Conservation (phyloP, 306 rosid species). For the Cucurbita moschata region DNA sequence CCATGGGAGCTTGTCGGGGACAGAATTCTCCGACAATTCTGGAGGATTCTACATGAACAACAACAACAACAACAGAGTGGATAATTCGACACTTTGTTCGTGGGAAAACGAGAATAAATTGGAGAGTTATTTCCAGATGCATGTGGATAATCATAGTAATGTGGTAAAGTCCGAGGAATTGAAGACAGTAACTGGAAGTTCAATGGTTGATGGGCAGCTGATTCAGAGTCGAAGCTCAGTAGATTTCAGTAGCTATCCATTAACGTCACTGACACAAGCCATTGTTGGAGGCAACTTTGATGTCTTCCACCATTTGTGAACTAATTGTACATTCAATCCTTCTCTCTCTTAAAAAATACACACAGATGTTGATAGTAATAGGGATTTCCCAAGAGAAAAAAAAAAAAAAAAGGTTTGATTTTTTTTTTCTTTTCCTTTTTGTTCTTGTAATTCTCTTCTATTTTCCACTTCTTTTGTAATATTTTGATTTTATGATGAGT, state of each 20-base stretch:
- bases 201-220: slow-evolving; percentile 33
- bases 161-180: slow-evolving; percentile 56
- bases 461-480: not conserved
- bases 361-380: slow-evolving; percentile 56
- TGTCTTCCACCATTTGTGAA: slow-evolving; percentile 62
- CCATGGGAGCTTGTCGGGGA: slow-evolving; percentile 15
- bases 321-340: slow-evolving; percentile 19
- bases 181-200: slow-evolving; percentile 20
- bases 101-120: slow-evolving; percentile 59
- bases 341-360: slow-evolving; percentile 13
- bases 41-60: slow-evolving; percentile 18
- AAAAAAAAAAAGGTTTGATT: not conserved
- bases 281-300: slow-evolving; percentile 61
- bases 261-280: slow-evolving; percentile 66
- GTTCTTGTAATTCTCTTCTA: not conserved
- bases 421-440: not conserved
- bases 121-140: slow-evolving; percentile 51
- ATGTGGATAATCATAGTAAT: slow-evolving; percentile 13
- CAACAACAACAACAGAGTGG: slow-evolving; percentile 19
- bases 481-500: not conserved
- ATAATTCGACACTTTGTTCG: slow-evolving; percentile 25
- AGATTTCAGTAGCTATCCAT: slow-evolving; percentile 72
- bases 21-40: slow-evolving; percentile 60
- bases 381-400: not conserved
- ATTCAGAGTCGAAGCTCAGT: slow-evolving; percentile 36